Conservation (phyloP, 176 grass and related monocot species). For the Ampelocalamus luodianensis region DNA sequence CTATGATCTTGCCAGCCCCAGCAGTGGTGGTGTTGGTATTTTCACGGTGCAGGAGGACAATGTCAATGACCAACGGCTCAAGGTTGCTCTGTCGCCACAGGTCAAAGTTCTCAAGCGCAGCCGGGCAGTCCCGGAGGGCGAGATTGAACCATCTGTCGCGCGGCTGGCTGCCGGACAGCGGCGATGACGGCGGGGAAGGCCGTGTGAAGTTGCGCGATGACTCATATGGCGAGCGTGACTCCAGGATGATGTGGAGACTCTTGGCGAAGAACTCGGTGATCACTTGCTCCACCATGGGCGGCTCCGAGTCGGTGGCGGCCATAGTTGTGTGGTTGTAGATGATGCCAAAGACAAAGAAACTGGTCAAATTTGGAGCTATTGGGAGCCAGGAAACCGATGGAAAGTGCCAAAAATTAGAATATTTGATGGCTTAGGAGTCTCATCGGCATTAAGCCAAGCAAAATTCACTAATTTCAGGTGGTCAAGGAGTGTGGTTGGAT, state of each 20-base stretch:
- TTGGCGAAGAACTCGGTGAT: conserved; percentile 96
- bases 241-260: conserved; percentile 91
- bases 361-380: conserved; percentile 36
- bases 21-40: not conserved
- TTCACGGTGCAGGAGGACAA: conserved; percentile 53
- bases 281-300: conserved; percentile 89
- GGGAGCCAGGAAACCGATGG: conserved; percentile 3
- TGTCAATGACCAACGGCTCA: conserved; percentile 83
- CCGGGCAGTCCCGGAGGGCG: conserved; percentile 76
- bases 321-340: conserved; percentile 33
- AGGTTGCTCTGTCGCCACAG: conserved; percentile 92
- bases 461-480: conserved; percentile 24
- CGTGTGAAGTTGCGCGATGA: conserved; percentile 74
- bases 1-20: conserved; percentile 60
- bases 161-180: conserved; percentile 55
- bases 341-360: conserved; percentile 11
- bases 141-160: conserved; percentile 92
- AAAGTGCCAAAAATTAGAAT: conserved; percentile 16
- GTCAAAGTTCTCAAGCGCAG: conserved; percentile 91
- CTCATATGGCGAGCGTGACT: conserved; percentile 85
- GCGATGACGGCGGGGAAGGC: conserved; percentile 58
- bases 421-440: not conserved
- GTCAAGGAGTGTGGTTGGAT: not conserved
- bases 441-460: not conserved
- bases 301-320: conserved; percentile 47